Conservation (phyloP, 768 basidiomycete species). For the Nidularia sp. region DNA sequence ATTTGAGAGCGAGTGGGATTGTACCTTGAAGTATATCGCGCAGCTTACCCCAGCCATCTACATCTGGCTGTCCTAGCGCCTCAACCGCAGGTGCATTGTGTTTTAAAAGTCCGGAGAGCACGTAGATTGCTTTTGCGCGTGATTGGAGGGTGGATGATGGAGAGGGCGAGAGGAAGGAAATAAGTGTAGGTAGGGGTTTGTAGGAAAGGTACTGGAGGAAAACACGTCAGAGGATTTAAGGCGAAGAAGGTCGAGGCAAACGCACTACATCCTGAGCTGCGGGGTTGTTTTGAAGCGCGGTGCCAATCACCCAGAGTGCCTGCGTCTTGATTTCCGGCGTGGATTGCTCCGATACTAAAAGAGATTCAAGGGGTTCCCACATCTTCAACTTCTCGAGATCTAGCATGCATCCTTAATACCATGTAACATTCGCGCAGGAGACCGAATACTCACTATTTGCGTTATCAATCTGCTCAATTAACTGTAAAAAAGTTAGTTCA, state of each 20-base stretch:
- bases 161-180: constrained; percentile 57
- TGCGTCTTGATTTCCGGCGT: constrained; percentile 62
- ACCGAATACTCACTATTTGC: constrained; percentile 59
- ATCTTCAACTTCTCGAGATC: constrained; percentile 74
- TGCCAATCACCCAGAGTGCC: constrained; percentile 84
- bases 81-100: constrained; percentile 69
- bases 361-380: constrained; percentile 70
- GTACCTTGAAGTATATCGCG: constrained; percentile 58
- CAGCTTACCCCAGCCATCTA: constrained; percentile 64
- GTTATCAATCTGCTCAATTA: constrained; percentile 88
- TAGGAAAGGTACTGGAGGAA: constrained; percentile 51
- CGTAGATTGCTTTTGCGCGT: constrained; percentile 80
- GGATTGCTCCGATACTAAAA: constrained; percentile 52
- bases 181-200: constrained; percentile 62
- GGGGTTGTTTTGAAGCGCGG: constrained; percentile 88
- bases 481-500: constrained; percentile 31
- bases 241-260: constrained; percentile 5
- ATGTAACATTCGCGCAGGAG: background rate
- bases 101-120: constrained; percentile 74
- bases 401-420: constrained; percentile 16
- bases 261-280: constrained; percentile 72
- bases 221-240: background rate
- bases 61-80: constrained; percentile 36
- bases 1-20: constrained; percentile 1
- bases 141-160: constrained; percentile 42